These are phyloP conservation scores for Pseudocercospora musae DNA, from an alignment of 2,329 filamentous ascomycete species.

Conservation along the genomic window DNA sequence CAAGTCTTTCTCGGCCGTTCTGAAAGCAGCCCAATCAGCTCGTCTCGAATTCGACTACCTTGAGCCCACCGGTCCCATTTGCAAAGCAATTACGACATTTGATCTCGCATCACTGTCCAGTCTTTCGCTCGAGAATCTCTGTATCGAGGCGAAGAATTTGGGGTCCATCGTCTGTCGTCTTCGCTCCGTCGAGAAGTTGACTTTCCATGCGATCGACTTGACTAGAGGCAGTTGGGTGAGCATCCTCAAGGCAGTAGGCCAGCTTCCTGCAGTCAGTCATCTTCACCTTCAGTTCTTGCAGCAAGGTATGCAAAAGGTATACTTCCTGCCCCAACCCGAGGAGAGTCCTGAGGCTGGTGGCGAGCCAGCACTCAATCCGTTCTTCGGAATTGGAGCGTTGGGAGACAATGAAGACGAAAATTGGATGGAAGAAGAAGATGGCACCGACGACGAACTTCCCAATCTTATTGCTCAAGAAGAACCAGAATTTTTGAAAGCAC, in stretches of 20 bases:
- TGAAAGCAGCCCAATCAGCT: slow-evolving; percentile 8
- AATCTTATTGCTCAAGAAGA: slow-evolving; percentile 4
- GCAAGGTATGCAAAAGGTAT: slow-evolving; percentile 24
- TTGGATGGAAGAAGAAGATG: slow-evolving; percentile 10
- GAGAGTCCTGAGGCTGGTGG: background rate
- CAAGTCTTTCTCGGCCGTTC: slow-evolving; percentile 6
- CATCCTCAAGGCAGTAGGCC: slow-evolving; percentile 25
- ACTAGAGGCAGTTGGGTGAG: slow-evolving; percentile 24
- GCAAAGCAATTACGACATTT: slow-evolving; percentile 7
- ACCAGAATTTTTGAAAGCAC: background rate
- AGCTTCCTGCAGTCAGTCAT: slow-evolving; percentile 25
- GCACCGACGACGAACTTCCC: slow-evolving; percentile 4
- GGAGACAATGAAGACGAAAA: slow-evolving; percentile 4
- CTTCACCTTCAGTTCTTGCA: slow-evolving; percentile 29
- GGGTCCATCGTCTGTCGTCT: slow-evolving; percentile 11
- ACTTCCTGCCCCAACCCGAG: slow-evolving; percentile 27
- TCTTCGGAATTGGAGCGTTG: background rate
- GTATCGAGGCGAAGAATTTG: slow-evolving; percentile 12
- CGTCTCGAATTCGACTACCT: slow-evolving; percentile 11
- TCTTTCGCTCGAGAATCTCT: slow-evolving; percentile 15
- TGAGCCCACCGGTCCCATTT: slow-evolving; percentile 5
- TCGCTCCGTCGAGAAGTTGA: slow-evolving; percentile 9
- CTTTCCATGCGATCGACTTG: slow-evolving; percentile 20
- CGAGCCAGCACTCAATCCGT: background rate
- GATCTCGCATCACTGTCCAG: slow-evolving; percentile 14